These are phyloP conservation scores for Lachancea thermotolerans DNA, from an alignment of 805 yeast genomes.

Conservation along the genomic window DNA sequence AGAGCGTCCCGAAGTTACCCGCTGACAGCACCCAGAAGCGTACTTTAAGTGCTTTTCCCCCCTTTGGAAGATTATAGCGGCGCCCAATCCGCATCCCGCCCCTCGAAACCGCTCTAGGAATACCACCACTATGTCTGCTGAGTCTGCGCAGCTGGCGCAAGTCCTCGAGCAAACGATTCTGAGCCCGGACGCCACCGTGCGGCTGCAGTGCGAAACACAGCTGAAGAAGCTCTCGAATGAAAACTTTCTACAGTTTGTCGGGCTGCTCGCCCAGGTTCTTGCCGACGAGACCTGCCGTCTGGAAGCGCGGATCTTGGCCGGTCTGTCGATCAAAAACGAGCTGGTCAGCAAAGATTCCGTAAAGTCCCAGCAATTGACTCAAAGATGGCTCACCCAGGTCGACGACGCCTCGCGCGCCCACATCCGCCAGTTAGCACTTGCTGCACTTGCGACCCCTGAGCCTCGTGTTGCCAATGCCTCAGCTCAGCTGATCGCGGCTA, in stretches of 20 bases:
- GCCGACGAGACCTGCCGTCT: slow-evolving; percentile 55
- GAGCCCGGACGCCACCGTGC: slow-evolving; percentile 54
- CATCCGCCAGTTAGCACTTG: slow-evolving; percentile 60
- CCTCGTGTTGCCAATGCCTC: slow-evolving; percentile 77
- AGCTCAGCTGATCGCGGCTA: slow-evolving; percentile 92
- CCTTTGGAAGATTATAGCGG: no score
- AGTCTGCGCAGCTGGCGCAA: slow-evolving; percentile 47
- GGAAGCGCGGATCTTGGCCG: slow-evolving; percentile 90
- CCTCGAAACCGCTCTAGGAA: not conserved
- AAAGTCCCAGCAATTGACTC: slow-evolving; percentile 52
- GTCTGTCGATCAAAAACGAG: slow-evolving; percentile 80
- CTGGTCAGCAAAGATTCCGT: slow-evolving; percentile 70
- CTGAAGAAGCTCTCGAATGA: slow-evolving; percentile 63
- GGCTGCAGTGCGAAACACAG: slow-evolving; percentile 75
- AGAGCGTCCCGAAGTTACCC: no score
- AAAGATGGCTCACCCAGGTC: slow-evolving; percentile 63
- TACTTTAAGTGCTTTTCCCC: no score
- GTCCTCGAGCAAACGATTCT: slow-evolving; percentile 76
- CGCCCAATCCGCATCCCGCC: no score
- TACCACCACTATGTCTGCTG: slow-evolving; percentile 19
- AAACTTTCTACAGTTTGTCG: slow-evolving; percentile 70
- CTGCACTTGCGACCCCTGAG: slow-evolving; percentile 56
- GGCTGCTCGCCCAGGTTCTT: slow-evolving; percentile 62
- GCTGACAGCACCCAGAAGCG: no score
- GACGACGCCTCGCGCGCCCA: slow-evolving; percentile 48